Conservation (phyloP, 1,284 basidiomycete genomes). For the Boletus austroedulis region DNA sequence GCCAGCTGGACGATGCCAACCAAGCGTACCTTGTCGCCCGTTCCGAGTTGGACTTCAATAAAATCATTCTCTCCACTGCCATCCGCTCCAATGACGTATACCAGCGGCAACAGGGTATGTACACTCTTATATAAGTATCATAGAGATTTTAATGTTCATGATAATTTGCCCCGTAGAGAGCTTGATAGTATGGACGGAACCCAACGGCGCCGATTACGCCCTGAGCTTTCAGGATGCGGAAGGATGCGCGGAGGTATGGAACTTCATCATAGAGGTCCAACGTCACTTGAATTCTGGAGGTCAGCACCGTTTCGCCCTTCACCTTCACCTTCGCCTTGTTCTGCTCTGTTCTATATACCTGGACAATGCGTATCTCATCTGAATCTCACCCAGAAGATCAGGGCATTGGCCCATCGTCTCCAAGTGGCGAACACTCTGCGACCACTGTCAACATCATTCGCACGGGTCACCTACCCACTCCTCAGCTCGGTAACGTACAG, state of each 20-base stretch:
- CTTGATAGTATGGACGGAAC: constrained; percentile 98
- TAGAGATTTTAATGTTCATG: constrained; percentile 1
- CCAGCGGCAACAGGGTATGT: constrained; percentile 85
- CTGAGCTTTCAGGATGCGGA: constrained; percentile 96
- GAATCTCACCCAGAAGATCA: constrained; percentile 43
- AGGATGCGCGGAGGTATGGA: constrained; percentile 96
- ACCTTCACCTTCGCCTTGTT: constrained; percentile 11
- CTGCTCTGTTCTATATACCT: constrained; percentile 7
- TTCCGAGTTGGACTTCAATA: constrained; percentile 68
- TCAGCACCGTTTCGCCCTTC: constrained; percentile 38
- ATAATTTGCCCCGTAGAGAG: constrained; percentile 61
- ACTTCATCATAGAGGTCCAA: constrained; percentile 95
- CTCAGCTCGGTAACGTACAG: constrained; percentile 66
- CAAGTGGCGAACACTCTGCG: constrained; percentile 55
- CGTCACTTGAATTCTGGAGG: constrained; percentile 69
- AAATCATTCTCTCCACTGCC: constrained; percentile 69
- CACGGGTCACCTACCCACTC: constrained; percentile 67
- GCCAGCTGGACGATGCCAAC: constrained; percentile 75
- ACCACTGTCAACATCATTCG: constrained; percentile 63
- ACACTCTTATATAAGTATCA: constrained; percentile 5
- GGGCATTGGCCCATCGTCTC: constrained; percentile 53
- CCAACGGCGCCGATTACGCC: constrained; percentile 91
- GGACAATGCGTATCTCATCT: constrained; percentile 17
- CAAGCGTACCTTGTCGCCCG: constrained; percentile 84
- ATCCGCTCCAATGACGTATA: constrained; percentile 86